Percentiles rank a stretch among this genome's conserved stretches.
These are phyloP conservation scores for Tinospora cordifolia DNA, from an alignment of 164 flowering plant genomes.

Conservation along the genomic window DNA sequence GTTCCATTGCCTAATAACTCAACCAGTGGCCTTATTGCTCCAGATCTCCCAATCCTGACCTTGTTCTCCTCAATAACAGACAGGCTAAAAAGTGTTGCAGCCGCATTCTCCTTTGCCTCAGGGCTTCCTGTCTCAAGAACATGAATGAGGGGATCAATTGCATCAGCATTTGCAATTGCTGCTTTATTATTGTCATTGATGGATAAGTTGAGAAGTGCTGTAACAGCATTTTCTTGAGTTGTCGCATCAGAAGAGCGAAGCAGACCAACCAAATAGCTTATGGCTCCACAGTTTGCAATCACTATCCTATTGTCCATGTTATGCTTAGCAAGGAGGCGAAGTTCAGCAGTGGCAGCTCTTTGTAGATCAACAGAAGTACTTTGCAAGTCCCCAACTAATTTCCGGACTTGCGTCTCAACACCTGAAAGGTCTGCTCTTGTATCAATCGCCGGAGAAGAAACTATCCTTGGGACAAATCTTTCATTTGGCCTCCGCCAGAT, in stretches of 20 bases:
- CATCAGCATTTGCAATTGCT: conserved; percentile 66
- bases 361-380: conserved; percentile 45
- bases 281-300: conserved; percentile 71
- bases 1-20: conserved; percentile 78
- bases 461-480: conserved; percentile 51
- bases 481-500: conserved; percentile 76
- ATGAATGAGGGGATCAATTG: conserved; percentile 72
- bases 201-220: conserved; percentile 81
- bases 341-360: conserved; percentile 48
- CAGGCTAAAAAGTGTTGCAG: conserved; percentile 88
- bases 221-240: conserved; percentile 75
- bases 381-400: conserved; percentile 55
- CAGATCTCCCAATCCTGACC: conserved; percentile 62
- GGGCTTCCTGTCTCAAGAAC: conserved; percentile 73
- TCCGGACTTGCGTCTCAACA: conserved; percentile 56
- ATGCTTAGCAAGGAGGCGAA: conserved; percentile 67
- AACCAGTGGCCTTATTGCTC: conserved; percentile 78
- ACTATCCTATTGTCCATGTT: conserved; percentile 76
- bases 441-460: conserved; percentile 49
- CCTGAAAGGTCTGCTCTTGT: conserved; percentile 57
- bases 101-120: conserved; percentile 80
- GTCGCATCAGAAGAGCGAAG: conserved; percentile 48
- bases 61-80: conserved; percentile 79
- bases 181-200: conserved; percentile 82
- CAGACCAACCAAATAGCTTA: conserved; percentile 49